These are phyloP conservation scores for Mycena olivaceomarginata DNA, from an alignment of 768 basidiomycete species.

Conservation along the genomic window DNA sequence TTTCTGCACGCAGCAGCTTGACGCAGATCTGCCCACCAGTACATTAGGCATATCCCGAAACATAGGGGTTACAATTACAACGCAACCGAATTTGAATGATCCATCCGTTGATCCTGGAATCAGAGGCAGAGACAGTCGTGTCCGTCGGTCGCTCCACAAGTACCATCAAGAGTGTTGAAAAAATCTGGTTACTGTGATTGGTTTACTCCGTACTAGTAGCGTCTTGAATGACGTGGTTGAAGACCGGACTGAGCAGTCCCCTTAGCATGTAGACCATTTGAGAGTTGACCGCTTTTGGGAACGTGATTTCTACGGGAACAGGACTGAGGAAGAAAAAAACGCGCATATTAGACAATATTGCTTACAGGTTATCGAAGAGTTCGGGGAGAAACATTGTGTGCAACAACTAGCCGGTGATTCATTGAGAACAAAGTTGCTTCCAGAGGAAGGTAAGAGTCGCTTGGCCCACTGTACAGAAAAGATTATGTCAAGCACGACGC, in stretches of 20 bases:
- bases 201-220: not conserved
- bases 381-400: not conserved
- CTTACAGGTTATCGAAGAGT: constrained; percentile 14
- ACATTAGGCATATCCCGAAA: too few relatives aligned
- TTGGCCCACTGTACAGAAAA: constrained; percentile 6
- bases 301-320: constrained; percentile 10
- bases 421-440: not conserved
- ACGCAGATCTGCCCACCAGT: too few relatives aligned
- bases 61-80: too few relatives aligned
- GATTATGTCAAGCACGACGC: not conserved
- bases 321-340: not conserved
- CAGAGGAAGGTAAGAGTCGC: not conserved
- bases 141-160: too few relatives aligned
- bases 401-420: not conserved
- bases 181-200: too few relatives aligned
- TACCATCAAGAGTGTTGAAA: too few relatives aligned
- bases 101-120: too few relatives aligned
- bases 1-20: too few relatives aligned
- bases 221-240: not conserved
- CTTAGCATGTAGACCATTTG: not conserved
- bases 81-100: too few relatives aligned
- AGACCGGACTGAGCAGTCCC: constrained; percentile 5
- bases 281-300: not conserved
- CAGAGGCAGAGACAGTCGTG: too few relatives aligned
- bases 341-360: not conserved